phyloP scores from a whole-genome alignment of 73 alveolate genomes.

The Paraurostyla sp. region DNA sequence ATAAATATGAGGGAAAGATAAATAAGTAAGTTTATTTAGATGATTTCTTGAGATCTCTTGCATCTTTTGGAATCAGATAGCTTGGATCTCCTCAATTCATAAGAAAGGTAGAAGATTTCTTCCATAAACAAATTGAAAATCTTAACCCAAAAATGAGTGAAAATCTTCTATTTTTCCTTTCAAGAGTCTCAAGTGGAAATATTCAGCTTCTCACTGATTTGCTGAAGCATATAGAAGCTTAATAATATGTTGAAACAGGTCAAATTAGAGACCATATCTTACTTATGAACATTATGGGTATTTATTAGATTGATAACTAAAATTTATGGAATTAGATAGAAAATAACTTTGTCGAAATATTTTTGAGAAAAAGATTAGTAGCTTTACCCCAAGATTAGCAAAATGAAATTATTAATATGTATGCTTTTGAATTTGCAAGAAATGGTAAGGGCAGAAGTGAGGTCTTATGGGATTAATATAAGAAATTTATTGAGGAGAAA shows the following conservation, averaged over 20 bases:
- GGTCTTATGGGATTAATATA: not conserved
- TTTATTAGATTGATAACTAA: not conserved
- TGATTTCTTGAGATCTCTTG: slow-evolving; percentile 40
- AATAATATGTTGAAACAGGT: slow-evolving; percentile 5
- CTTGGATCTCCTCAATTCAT: not conserved
- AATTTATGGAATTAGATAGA: not conserved
- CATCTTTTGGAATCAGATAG: slow-evolving; percentile 12
- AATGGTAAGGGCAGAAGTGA: not conserved
- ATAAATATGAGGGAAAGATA: slow-evolving; percentile 23
- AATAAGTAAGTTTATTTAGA: slow-evolving; percentile 18
- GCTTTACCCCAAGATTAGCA: not conserved
- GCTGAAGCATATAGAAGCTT: not conserved
- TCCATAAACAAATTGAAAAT: not conserved
- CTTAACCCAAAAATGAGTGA: not conserved
- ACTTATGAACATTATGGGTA: not conserved
- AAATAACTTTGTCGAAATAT: not conserved
- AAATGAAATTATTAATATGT: not conserved
- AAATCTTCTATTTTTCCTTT: not conserved
- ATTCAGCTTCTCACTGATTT: not conserved
- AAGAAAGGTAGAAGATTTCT: not conserved
- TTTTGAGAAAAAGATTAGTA: not conserved
- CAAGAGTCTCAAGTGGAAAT: not conserved
- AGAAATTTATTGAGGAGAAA: not conserved
- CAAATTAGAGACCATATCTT: slow-evolving; percentile 18
- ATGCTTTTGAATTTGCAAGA: slow-evolving; percentile 41